A percentile compares a stretch with the other conserved stretches of the same genome.
phyloP scores from a whole-genome alignment of 2,329 filamentous ascomycete genomes.

The Monosporascus sp. region DNA sequence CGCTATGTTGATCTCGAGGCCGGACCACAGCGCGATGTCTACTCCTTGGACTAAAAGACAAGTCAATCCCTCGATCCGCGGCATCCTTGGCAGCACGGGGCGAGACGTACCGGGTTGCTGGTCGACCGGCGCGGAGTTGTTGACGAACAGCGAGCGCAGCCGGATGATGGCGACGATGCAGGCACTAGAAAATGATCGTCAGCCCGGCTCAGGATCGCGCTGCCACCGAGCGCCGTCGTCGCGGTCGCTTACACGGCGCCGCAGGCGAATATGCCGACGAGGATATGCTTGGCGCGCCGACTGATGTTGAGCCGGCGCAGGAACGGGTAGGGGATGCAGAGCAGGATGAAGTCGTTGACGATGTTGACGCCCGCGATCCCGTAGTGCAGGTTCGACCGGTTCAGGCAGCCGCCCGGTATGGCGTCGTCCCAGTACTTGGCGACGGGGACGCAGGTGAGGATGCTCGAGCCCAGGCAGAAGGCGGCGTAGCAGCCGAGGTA shows the following conservation, averaged over 20 bases:
- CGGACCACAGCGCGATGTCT: slow-evolving; percentile 20
- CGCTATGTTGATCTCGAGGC: slow-evolving; percentile 29
- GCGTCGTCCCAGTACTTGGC: slow-evolving; percentile 22
- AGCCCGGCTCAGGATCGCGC: neutral
- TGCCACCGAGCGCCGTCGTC: no score
- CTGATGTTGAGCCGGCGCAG: slow-evolving; percentile 31
- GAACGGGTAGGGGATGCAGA: slow-evolving; percentile 25
- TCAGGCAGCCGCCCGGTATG: slow-evolving; percentile 18
- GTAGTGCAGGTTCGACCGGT: slow-evolving; percentile 17
- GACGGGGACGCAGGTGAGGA: slow-evolving; percentile 20
- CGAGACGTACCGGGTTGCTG: slow-evolving; percentile 5
- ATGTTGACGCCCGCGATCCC: slow-evolving; percentile 29
- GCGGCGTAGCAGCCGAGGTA: slow-evolving; percentile 17
- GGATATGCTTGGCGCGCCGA: slow-evolving; percentile 33
- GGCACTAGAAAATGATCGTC: slow-evolving; percentile 4
- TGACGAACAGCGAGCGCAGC: slow-evolving; percentile 12
- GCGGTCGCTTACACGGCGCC: slow-evolving; percentile 28
- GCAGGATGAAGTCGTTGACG: slow-evolving; percentile 25
- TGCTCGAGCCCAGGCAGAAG: slow-evolving; percentile 15
- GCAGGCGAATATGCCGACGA: slow-evolving; percentile 34
- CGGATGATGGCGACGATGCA: slow-evolving; percentile 21
- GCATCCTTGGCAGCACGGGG: neutral
- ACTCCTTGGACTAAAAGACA: neutral
- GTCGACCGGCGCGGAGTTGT: slow-evolving; percentile 7
- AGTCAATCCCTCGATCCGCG: neutral